phyloP scores from a whole-genome alignment of 2,329 filamentous ascomycete genomes.

The Fusarium tupiense region DNA sequence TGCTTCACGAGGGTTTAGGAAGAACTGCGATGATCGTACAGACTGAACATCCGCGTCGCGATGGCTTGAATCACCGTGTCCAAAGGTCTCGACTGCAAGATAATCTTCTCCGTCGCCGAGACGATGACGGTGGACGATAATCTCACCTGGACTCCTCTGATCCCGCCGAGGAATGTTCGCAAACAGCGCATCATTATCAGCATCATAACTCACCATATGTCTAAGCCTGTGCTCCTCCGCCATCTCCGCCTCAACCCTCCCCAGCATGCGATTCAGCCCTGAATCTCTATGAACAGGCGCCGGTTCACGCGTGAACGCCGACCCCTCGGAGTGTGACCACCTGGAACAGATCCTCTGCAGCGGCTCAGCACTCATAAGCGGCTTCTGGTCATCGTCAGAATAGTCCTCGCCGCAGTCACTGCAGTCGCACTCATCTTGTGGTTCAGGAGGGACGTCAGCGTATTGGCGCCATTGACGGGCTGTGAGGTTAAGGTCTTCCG shows the following conservation, averaged over 20 bases:
- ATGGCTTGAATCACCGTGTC: background rate
- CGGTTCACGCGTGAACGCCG: background rate
- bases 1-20: background rate
- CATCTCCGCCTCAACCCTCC: background rate
- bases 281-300: background rate
- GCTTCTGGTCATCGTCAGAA: background rate
- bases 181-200: constrained; percentile 26
- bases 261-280: background rate
- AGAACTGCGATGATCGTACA: constrained; percentile 1
- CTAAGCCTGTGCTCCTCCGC: background rate
- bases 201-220: constrained; percentile 24
- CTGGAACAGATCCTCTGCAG: background rate
- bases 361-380: background rate
- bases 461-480: constrained; percentile 4
- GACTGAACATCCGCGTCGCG: background rate
- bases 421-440: background rate
- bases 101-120: background rate
- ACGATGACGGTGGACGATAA: constrained; percentile 15
- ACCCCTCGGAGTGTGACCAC: constrained; percentile 11
- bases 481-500: constrained; percentile 2
- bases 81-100: background rate
- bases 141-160: constrained; percentile 12
- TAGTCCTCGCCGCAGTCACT: background rate
- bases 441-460: background rate
- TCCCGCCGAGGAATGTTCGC: constrained; percentile 23